Base-by-base conservation (phyloP, 345 rosid genomes). In the Populus alba region DNA sequence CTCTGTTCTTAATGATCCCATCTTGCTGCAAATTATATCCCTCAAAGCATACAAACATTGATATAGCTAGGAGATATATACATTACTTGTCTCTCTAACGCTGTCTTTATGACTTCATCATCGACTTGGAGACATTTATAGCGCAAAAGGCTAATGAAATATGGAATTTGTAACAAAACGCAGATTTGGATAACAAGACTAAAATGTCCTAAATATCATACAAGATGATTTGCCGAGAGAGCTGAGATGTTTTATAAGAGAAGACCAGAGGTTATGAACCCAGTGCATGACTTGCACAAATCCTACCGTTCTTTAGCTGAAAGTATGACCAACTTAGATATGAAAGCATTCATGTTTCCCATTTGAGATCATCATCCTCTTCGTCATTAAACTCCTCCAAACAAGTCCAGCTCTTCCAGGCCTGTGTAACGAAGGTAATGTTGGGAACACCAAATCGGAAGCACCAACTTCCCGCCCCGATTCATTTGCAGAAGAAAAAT, bases 161-260 rank as follows among this genome's bases (percentile, higher is more conserved):
- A 53, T 53, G 9, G 20, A 6, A 2, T 53, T 53, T 18, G 23
- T 57, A 53, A 20, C 17, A 13, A 38, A 31, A 12, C 70, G 77
- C 80, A 81, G 84, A 80, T 77, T 59, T 84, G 78, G 84, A 80
- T 7, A 35, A 72, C 17, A 81, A 68, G 78, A 78, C 38, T 37
- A 68, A 71, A 59, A 23, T 13, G 15, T 81, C 22, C 53, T 81
- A 13, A 62, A 71, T 47, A 61, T 78, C 6, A 81, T 81, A 22
- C 61, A 78, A 72, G 70, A 75, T 6, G 80, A 78, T 84, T 81
- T 45, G 69, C 75, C 4, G 35, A 78, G 73, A 77, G 82, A 45
- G 84, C 78, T 18, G 84, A 80, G 69, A 72, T 61, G 68, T 84
- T 68, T 70, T 78, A 61, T 37, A 69, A 78, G 59, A 75, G 73